These are phyloP conservation scores for Exsudoporus frostii DNA, from an alignment of 768 basidiomycete genomes.

Conservation along the genomic window DNA sequence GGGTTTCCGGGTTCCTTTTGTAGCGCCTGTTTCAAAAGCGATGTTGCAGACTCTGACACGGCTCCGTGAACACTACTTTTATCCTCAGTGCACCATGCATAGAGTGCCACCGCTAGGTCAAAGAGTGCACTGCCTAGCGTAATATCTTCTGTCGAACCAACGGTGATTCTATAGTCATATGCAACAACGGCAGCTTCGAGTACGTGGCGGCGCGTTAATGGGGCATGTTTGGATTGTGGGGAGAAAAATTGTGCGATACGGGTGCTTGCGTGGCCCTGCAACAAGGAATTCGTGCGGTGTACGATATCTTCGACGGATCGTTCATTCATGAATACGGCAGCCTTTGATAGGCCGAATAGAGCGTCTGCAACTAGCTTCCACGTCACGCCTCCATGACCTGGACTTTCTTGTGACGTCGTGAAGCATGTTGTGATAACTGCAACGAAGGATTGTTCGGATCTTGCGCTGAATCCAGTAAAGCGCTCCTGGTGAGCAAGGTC, in stretches of 20 bases:
- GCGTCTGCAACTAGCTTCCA: constrained; percentile 89
- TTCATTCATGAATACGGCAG: constrained; percentile 48
- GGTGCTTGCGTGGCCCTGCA: constrained; percentile 40
- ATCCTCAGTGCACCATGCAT: constrained; percentile 42
- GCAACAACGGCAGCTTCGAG: constrained; percentile 54
- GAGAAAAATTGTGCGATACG: constrained; percentile 43
- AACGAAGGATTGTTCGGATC: constrained; percentile 73
- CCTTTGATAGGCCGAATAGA: constrained; percentile 58
- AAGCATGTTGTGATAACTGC: constrained; percentile 54
- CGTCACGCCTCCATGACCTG: constrained; percentile 64
- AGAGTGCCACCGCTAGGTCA: constrained; percentile 67
- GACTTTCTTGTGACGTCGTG: constrained; percentile 43
- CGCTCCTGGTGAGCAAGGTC: constrained; percentile 66
- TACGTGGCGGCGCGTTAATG: constrained; percentile 34
- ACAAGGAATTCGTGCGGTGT: constrained; percentile 33
- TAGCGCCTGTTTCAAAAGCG: constrained; percentile 67
- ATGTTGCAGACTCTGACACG: constrained; percentile 42
- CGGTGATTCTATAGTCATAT: constrained; percentile 58
- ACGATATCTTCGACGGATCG: constrained; percentile 35
- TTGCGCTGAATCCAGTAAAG: constrained; percentile 63
- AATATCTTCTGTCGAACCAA: constrained; percentile 51
- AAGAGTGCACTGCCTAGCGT: constrained; percentile 61
- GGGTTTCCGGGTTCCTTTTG: constrained; percentile 69
- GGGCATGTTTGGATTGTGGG: constrained; percentile 21
- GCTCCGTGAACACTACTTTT: constrained; percentile 15